Evolutionary conservation across 2,329 filamentous ascomycete species (phyloP), one percentile per base, ranked within the genome.

Genomic region (Trichophyton benhamiae): DNA sequence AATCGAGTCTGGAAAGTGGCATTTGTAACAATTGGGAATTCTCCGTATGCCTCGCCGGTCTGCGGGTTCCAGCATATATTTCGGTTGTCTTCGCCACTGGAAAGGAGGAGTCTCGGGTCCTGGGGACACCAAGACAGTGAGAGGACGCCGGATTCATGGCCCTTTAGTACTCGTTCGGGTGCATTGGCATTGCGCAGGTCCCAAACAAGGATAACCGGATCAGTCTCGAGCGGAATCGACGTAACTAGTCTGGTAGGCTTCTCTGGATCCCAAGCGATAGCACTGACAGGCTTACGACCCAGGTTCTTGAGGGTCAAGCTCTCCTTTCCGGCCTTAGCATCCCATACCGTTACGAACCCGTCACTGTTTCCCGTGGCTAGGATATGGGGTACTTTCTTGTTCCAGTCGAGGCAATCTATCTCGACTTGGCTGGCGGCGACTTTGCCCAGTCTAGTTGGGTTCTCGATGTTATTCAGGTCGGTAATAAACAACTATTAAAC

Each of bases 1-100:
- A 95, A 97, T 64, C 87, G 84, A 3, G 94, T 96, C 72, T 92
- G 86, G 79, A 99, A 99, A 4, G 91, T 96, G 92, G 94, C 99
- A 75, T 97, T 99, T n/a, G 92, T 96, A 60, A 95, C 91, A 69
- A 96, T 90, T 3, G 92, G 91, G 71, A 97, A 92, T 75, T 97
- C 92, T 66, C 95, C 94, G 65, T 91, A 87, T 11, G 83, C 81
- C 71, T 94, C 85, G 60, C 92, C 92, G 2, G 88, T 96, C 70
- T 94, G 88, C 0, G 94, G 90, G 74, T 97, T 97, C 94, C 95
- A 99, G 64, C 94, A 86, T 63, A 99, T 83, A 1, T 91, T 96
- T 68, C 89, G 85, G 72, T 97, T 97, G 75, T 99, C 94, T 76
- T 97, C 97, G 67, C 94, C 95, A 66, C 88, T 95, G 1, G 94